Evolutionary conservation across 2,329 filamentous ascomycete species (phyloP), one percentile per base, ranked within the genome.

Genomic region (Amylocarpus encephaloides): DNA sequence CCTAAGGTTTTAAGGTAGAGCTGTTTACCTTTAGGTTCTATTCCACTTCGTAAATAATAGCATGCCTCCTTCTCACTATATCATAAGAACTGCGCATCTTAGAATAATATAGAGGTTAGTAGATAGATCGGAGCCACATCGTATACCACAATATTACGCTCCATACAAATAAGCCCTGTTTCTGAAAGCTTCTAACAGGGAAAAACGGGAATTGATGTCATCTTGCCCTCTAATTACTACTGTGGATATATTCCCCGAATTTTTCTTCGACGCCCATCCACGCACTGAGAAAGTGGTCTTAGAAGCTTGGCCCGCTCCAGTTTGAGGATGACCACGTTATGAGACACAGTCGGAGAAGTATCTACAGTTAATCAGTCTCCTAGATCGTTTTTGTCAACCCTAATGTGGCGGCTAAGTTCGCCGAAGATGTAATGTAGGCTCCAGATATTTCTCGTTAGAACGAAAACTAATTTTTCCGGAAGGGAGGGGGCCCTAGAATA

Each of bases 351-450:
- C 67, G 0, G 57, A 62, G 3, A 56, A 58, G 4, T 70, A 70
- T 52, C 59, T 72, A n/a, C 30, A 60, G 62, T 3, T 51, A 66
- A 1, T 36, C 56, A 0, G 43, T 72, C 13, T 64, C 71, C 1
- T 76, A 72, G 56, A 64, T 75, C 13, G 71, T 72, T 12, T 71
- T 69, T 0, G 71, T 72, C 4, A 67, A 69, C n/a, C 57, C 54
- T 1, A 47, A 57, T 4, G 66, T 74, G 45, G 62, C 71, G 3
- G 57, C 59, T 1, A 52, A 52, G 2, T 73, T 77, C 51, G 51
- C 59, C 1, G 49, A 56, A 10, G 68, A 68, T 48, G 71, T 26
- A 26, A 26, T 70, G 3, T 47, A 52, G 16, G 35, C 49, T 6
- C 64, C 67, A 9, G 59, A 64, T 34, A 53, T 74, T 6, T 67